A percentile compares a stretch with the other conserved stretches of the same genome.
Conservation (phyloP, 2,329 filamentous ascomycete species). For the Dactylellina leptospora region DNA sequence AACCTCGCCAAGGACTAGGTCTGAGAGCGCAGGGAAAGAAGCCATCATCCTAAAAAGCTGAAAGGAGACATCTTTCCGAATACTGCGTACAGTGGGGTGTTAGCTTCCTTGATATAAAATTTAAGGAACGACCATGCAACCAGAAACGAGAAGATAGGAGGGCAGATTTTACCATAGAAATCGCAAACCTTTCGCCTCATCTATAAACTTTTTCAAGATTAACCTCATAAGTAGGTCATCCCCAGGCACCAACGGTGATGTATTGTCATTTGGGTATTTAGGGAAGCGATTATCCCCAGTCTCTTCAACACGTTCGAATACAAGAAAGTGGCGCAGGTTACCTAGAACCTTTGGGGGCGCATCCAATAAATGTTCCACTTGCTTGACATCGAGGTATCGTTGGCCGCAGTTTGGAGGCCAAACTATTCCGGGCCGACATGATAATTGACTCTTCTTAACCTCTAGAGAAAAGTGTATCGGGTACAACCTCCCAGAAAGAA, state of each 20-base stretch:
- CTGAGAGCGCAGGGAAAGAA: too few relatives aligned
- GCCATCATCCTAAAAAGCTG: not conserved
- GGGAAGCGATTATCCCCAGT: not conserved
- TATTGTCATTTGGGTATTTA: not conserved
- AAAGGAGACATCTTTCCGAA: not conserved
- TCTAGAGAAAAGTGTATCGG: not conserved
- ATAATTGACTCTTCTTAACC: too few relatives aligned
- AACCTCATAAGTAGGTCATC: not conserved
- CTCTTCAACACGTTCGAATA: too few relatives aligned
- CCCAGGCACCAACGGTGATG: not conserved
- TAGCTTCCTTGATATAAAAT: not conserved
- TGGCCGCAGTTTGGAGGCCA: not conserved
- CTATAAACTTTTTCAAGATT: not conserved
- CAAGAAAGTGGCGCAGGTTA: not conserved
- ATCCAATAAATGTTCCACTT: not conserved
- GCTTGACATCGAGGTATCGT: not conserved
- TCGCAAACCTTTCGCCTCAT: not conserved
- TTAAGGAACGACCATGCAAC: not conserved
- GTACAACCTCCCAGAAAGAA: not conserved
- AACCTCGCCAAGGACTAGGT: not conserved
- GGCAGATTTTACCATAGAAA: not conserved
- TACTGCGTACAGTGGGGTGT: not conserved
- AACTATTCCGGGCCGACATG: not conserved
- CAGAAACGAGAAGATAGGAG: not conserved
- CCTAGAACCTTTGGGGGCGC: not conserved